Evolutionary conservation across 1,284 basidiomycete species (phyloP), one percentile per base, ranked within the genome.

Genomic region (Fomes fomentarius): DNA sequence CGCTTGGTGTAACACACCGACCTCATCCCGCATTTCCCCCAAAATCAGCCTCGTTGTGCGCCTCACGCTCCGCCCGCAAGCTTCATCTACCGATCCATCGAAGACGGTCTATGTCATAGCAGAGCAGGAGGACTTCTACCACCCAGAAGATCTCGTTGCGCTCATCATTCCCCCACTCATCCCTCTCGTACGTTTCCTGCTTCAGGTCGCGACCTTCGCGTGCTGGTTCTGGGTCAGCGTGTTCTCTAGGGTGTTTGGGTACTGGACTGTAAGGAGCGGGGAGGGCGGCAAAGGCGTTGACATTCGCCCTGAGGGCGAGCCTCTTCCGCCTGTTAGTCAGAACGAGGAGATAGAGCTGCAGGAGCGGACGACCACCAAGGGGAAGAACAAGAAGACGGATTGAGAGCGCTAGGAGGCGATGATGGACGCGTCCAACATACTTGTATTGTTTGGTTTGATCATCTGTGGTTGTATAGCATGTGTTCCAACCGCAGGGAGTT

Each of bases 111-210:
- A 76, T 63, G 76, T 80, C 52, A 85, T 86, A 49, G 65, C 73
- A 1, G 70, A 72, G 47, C 83, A 86, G 58, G 83, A 85, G 60
- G 82, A 86, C 61, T 84, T 82, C 61, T 86, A 83, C 65, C 82
- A 85, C 60, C 76, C 82, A 0, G 81, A 83, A 52, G 84, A 83
- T 59, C 54, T 85, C 38, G 64, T 76, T 25, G 71, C 76, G 4
- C 70, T 83, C 17, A 14, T 85, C 17, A 52, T 83, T 3, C 81
- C 85, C 0, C 79, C 81, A 3, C 69, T 84, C 17, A 63, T 72
- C 0, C 77, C 79, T 0, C 51, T 83, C 46, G 65, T 77, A 17
- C 67, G 71, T 10, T 41, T 76, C 21, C 69, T 60, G 11, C 71
- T 84, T 37, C 66, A 69, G 15, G 56, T 72, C 3, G 71, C 74